Evolutionary conservation across 768 basidiomycete genomes (phyloP).

Genomic region (Tricholoma terreum): DNA sequence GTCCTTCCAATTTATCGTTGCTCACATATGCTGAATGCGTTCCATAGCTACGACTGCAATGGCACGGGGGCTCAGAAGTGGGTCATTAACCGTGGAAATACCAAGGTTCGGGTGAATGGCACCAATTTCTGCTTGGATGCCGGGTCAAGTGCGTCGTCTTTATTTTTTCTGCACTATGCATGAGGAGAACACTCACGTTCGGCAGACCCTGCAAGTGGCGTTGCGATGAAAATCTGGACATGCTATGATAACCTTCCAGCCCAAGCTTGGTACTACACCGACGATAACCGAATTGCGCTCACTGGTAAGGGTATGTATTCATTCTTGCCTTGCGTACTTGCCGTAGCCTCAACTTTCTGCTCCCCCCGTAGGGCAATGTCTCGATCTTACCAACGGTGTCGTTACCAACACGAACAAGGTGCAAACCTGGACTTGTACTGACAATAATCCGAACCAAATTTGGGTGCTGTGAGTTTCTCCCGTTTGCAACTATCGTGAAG

Average conservation of each 20-base stretch:
- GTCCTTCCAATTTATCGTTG: background rate
- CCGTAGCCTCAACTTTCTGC: background rate
- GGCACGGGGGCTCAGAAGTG: slow-evolving; percentile 28
- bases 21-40: too few species aligned
- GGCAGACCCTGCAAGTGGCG: slow-evolving; percentile 26
- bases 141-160: slow-evolving; percentile 21
- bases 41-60: slow-evolving; percentile 32
- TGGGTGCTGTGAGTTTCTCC: slow-evolving; percentile 17
- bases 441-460: slow-evolving; percentile 28
- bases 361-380: slow-evolving; percentile 17
- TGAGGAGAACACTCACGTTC: background rate
- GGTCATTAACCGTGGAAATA: slow-evolving; percentile 23
- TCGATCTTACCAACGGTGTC: slow-evolving; percentile 30
- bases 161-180: background rate
- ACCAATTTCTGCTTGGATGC: slow-evolving; percentile 37
- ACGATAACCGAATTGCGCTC: slow-evolving; percentile 26
- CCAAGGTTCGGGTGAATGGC: slow-evolving; percentile 25
- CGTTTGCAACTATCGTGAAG: too few species aligned
- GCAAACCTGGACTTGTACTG: slow-evolving; percentile 27
- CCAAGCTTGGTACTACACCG: slow-evolving; percentile 32
- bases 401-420: slow-evolving; percentile 25
- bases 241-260: slow-evolving; percentile 32
- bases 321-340: background rate
- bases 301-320: slow-evolving; percentile 16
- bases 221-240: slow-evolving; percentile 35